Conservation (phyloP, 192 early-diverging fungal species). For the Coemansia javaensis region DNA sequence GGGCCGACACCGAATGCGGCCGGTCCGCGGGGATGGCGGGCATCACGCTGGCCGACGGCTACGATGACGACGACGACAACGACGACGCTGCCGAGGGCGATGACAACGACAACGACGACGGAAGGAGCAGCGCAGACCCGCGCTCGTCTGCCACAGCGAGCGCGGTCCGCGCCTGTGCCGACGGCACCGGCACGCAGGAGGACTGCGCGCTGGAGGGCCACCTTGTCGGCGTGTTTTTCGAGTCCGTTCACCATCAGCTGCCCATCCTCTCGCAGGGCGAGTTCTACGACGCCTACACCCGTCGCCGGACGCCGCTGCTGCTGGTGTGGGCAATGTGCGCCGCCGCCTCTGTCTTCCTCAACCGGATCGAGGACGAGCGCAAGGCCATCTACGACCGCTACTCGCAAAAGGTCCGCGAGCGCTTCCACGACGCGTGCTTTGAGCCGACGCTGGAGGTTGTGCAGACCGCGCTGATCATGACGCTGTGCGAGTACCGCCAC, state of each 20-base stretch:
- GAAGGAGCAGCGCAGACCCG: too few species aligned
- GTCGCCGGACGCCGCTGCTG: conserved; percentile 16
- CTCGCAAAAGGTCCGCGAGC: conserved; percentile 46
- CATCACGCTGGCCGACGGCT: conserved; percentile 32
- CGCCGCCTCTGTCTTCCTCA: conserved; percentile 42
- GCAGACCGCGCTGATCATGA: conserved; percentile 51
- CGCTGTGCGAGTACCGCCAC: conserved; percentile 49
- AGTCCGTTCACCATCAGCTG: conserved; percentile 42
- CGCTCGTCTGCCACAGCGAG: too few species aligned
- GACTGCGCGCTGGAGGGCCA: conserved; percentile 46
- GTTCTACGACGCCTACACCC: conserved; percentile 18
- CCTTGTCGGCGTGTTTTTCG: conserved; percentile 35
- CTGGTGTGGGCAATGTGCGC: conserved; percentile 47
- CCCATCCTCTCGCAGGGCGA: conserved; percentile 35
- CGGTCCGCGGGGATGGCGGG: conserved; percentile 46
- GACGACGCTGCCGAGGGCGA: too few species aligned
- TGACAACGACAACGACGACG: too few species aligned
- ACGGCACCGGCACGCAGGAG: conserved; percentile 29
- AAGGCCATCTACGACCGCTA: conserved; percentile 37
- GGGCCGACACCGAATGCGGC: conserved; percentile 48
- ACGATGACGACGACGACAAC: conserved; percentile 11
- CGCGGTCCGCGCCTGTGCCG: too few species aligned
- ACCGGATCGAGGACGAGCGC: conserved; percentile 47
- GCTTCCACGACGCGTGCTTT: conserved; percentile 50
- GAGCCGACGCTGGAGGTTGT: conserved; percentile 48